Base-by-base conservation (phyloP, 2,329 filamentous ascomycete species). In the Penicillium sp. region DNA sequence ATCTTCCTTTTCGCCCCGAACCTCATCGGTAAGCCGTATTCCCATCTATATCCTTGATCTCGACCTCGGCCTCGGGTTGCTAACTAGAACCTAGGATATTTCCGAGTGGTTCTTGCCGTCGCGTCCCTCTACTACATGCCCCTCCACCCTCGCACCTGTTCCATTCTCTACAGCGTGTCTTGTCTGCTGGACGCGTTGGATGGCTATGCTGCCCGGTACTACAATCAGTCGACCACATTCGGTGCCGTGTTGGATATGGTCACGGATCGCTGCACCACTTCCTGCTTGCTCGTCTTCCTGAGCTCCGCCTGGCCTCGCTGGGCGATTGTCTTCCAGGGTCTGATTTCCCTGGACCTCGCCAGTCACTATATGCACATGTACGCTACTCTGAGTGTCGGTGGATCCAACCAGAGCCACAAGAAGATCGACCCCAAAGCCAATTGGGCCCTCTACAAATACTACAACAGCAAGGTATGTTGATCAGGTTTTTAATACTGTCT, bases 291-390 rank as follows among this genome's bases (percentile, higher is more conserved):
- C 42, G 91, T 97, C 44, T 98, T 97, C 76, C 75, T 98, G 55
- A 89, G 89, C 35, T 95, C 89, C 12, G 93, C 93, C 18, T 98
- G 95, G 75, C 93, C 93, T 4, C 83, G 91, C 49, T 97, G 89
- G 86, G 85, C 89, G 57, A 90, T 97, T 60, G 67, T 97, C 51
- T 98, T 98, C 80, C 93, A 98, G 76, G 83, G 86, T 39, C 75
- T 98, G 66, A 95, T 98, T 71, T 87, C 87, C 47, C 75, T 98
- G 63, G 93, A 98, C 72, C 80, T 98, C 57, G 88, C 93, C 25
- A 95, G 90, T 69, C 93, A 98, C 73, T 98, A 97, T 70, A 92
- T 97, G 78, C 93, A 98, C 76, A 98, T 98, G 93, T 97, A 95
- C 69, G 89, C 91, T 10, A 95, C 90, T 0, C 77, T 96, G 64